Base-by-base conservation (phyloP, 2,329 filamentous ascomycete species). In the Penicillium sp. region DNA sequence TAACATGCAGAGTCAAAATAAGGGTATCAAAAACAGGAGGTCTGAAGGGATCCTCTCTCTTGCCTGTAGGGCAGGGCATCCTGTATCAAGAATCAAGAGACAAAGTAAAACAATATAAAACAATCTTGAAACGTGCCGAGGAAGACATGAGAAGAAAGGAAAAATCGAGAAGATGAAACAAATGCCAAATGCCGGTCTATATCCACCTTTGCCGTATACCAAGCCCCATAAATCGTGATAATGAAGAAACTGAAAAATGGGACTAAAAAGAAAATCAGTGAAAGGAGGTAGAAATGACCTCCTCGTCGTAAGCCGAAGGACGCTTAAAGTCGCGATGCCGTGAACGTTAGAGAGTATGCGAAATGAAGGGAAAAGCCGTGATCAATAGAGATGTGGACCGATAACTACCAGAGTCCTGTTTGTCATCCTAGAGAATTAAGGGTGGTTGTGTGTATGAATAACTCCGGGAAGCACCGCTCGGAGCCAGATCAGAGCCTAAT, bases 11-110 rank as follows among this genome's bases (percentile, higher is more conserved):
- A 64, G 54, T 59, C 62, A 60, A 60, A 64, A 60, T 64, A 69
- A 69, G 70, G 71, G 70, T 73, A 73, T 73, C 70, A 71, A 71
- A 62, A 67, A 64, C 39, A 58, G 61, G 57, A 64, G 59, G 58
- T 64, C 62, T 60, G 58, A 55, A 57, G 49, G 60, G 31, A 39
- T 33, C 41, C 40, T 43, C 39, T 16, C 27, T 31, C 40, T 35
- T 41, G 52, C 33, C 31, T 31, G 7, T 46, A 22, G 19, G 4
- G 41, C 43, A 47, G 31, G 18, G 36, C 16, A 39, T 47, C 52
- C 41, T 36, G 19, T 55, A 47, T 19, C 24, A 55, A 36, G 10
- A 24, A 40, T 13, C 36, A 33, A 37, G 31, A 44, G 35, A 27
- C 18, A 27, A 43, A n/a, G 35, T 33, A 35, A 51, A 13, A 35